phyloP scores from a whole-genome alignment of 768 basidiomycete species.

The Rhizopogon roseolus region DNA sequence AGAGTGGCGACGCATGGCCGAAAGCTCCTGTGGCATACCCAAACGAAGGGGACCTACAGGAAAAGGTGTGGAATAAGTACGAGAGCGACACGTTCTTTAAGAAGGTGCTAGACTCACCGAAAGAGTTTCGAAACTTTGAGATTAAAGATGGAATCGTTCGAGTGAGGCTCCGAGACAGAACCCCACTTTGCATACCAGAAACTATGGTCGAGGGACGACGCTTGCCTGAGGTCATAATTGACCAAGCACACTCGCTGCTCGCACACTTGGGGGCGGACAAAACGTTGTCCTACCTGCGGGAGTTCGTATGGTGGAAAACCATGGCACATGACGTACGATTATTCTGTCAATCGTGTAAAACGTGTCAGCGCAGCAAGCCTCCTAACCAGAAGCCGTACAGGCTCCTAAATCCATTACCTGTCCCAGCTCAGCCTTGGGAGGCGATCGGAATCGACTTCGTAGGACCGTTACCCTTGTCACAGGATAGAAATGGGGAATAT shows the following conservation, averaged over 20 bases:
- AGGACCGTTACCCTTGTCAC: constrained; percentile 28
- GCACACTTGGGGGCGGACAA: constrained; percentile 34
- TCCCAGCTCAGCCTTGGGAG: constrained; percentile 29
- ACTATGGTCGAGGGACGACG: constrained; percentile 4
- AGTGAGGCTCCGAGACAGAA: constrained; percentile 2
- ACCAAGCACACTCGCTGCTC: constrained; percentile 33
- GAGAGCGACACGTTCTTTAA: no score
- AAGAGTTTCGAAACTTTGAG: constrained; percentile 21
- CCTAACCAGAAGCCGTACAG: no score
- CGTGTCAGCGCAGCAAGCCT: no score
- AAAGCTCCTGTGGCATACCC: no score
- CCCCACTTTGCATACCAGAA: constrained; percentile 22
- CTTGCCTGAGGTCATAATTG: constrained; percentile 27
- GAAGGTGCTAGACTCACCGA: constrained; percentile 17
- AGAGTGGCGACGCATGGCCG: no score
- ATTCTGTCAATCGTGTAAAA: constrained; percentile 18
- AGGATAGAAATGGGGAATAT: no score
- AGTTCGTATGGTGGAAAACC: constrained; percentile 37
- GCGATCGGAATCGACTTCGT: constrained; percentile 38
- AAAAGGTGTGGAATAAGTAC: constrained; percentile 12
- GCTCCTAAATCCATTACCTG: no score
- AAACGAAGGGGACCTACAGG: no score
- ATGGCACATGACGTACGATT: constrained; percentile 23
- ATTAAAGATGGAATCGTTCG: constrained; percentile 15
- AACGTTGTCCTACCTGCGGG: constrained; percentile 26